Evolutionary conservation across 768 basidiomycete species (phyloP).

Genomic region (Daedaleopsis sinensis): DNA sequence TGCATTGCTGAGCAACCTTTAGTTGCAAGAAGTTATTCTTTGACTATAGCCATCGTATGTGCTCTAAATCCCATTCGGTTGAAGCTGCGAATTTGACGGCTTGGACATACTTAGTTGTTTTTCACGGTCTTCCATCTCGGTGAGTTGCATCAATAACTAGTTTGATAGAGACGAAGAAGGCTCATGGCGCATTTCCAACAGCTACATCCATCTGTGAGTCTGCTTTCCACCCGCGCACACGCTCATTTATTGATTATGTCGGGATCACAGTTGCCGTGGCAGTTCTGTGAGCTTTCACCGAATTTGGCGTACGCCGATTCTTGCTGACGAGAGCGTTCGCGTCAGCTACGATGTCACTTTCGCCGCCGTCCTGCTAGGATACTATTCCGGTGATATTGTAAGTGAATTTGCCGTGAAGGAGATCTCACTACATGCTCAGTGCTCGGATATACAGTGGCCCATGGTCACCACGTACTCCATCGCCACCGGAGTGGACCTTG

Average conservation of each 20-base stretch:
- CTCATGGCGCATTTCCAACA: not conserved
- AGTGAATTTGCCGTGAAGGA: not conserved
- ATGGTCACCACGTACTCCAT: slow-evolving; percentile 1
- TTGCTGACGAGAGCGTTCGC: not conserved
- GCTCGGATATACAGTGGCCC: slow-evolving; percentile 10
- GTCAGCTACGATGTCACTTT: not conserved
- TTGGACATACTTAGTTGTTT: not conserved
- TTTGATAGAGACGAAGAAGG: too few relatives aligned
- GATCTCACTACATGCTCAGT: not conserved
- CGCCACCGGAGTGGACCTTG: not conserved
- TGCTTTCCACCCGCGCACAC: too few relatives aligned
- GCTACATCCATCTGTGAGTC: slow-evolving; percentile 5
- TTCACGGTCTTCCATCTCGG: slow-evolving; percentile 1
- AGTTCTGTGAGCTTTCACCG: not conserved
- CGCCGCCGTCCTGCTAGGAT: not conserved
- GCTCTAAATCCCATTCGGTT: not conserved
- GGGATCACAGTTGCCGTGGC: not conserved
- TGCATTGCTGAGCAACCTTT: too few relatives aligned
- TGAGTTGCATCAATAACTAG: not conserved
- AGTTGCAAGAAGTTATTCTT: too few relatives aligned
- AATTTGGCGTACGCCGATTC: not conserved
- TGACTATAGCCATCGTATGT: not conserved
- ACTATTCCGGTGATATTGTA: not conserved
- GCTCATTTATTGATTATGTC: not conserved
- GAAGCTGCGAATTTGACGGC: not conserved